Conservation (phyloP, 805 yeast species). For the Kazachstania viticola region DNA sequence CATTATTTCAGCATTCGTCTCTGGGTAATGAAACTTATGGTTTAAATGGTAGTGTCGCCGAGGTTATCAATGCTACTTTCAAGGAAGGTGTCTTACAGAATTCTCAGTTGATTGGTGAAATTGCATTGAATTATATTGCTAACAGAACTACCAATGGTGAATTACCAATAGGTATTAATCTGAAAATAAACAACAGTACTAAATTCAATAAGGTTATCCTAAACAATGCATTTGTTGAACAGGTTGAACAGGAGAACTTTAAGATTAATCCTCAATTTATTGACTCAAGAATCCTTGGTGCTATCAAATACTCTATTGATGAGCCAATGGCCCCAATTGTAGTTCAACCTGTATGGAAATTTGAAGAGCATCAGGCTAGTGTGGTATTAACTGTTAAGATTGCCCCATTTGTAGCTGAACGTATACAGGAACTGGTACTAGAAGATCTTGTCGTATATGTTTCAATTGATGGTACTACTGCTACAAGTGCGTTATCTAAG, state of each 20-base stretch:
- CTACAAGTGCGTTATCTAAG: constrained; percentile 69
- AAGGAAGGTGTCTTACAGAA: constrained; percentile 51
- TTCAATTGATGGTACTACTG: constrained; percentile 51
- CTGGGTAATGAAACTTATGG: constrained; percentile 34
- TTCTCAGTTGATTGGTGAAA: constrained; percentile 69
- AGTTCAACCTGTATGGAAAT: constrained; percentile 80
- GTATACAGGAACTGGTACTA: constrained; percentile 24
- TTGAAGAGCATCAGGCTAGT: constrained; percentile 74
- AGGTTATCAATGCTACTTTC: constrained; percentile 63
- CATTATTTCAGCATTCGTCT: constrained; percentile 36
- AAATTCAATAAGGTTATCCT: constrained; percentile 36
- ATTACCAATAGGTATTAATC: constrained; percentile 33
- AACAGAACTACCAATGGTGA: constrained; percentile 15
- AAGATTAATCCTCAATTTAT: constrained; percentile 39
- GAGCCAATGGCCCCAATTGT: constrained; percentile 51
- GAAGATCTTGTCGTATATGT: constrained; percentile 34
- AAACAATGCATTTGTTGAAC: constrained; percentile 44
- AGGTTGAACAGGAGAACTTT: constrained; percentile 33
- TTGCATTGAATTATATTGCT: constrained; percentile 61
- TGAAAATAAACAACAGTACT: constrained; percentile 33
- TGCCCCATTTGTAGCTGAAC: constrained; percentile 25
- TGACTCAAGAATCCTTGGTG: constrained; percentile 60
- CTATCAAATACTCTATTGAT: constrained; percentile 59
- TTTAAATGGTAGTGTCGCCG: constrained; percentile 76
- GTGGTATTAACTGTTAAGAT: constrained; percentile 57